A percentile compares a stretch with the other conserved stretches of the same genome.
phyloP scores from a whole-genome alignment of 768 basidiomycete species.

The Floccularia luteovirens region DNA sequence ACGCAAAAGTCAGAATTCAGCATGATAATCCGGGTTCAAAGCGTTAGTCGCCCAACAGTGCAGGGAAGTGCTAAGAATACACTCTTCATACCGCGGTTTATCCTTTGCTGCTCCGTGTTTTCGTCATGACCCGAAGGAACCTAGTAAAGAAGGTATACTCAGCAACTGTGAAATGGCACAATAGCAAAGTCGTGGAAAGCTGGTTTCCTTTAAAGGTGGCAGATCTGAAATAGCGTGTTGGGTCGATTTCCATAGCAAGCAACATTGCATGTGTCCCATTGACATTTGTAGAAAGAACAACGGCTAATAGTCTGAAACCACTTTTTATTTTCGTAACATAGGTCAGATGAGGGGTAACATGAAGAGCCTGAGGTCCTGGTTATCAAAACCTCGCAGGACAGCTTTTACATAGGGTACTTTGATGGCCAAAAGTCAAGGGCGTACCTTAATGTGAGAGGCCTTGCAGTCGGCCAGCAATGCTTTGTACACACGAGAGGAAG shows the following conservation, averaged over 20 bases:
- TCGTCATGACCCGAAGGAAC: background rate
- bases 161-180: background rate
- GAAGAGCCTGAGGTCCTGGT: too few relatives aligned
- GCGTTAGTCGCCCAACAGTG: background rate
- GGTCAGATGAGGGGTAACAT: too few relatives aligned
- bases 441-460: too few relatives aligned
- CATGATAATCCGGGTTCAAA: constrained; percentile 1
- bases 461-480: too few relatives aligned
- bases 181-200: constrained; percentile 7
- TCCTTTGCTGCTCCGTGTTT: constrained; percentile 10
- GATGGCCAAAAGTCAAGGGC: too few relatives aligned
- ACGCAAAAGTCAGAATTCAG: background rate
- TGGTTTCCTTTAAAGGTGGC: constrained; percentile 5
- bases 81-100: constrained; percentile 11
- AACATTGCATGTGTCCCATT: background rate
- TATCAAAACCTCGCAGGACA: too few relatives aligned
- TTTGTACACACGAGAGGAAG: too few relatives aligned
- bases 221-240: constrained; percentile 3
- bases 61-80: constrained; percentile 4
- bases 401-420: too few relatives aligned
- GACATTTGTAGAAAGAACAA: background rate
- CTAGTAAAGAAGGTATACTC: background rate
- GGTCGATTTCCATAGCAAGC: background rate
- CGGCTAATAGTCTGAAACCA: background rate
- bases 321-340: too few relatives aligned